These are phyloP conservation scores for Trichomonas gallinae DNA, from an alignment of 208 protist species.

Conservation along the genomic window DNA sequence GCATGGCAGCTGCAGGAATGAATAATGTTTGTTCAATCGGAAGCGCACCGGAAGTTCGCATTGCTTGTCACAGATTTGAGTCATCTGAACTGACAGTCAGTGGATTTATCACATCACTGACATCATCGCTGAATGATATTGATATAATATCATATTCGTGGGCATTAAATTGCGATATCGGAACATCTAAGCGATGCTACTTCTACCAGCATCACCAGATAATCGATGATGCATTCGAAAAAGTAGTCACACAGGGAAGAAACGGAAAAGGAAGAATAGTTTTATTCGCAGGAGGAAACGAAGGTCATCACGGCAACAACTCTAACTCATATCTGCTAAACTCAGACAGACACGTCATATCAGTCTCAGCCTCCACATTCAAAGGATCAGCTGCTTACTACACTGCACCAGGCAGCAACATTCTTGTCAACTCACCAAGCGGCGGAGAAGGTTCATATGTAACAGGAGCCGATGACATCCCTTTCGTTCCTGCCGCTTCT, in stretches of 20 bases:
- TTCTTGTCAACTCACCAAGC: neutral
- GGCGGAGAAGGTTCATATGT: neutral
- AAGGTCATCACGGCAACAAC: neutral
- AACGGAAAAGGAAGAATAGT: neutral
- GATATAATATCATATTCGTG: neutral
- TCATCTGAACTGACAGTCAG: neutral
- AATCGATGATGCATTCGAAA: neutral
- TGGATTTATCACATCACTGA: neutral
- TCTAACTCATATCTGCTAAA: neutral
- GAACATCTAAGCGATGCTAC: neutral
- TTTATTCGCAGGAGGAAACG: neutral
- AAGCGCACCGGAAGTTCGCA: neutral
- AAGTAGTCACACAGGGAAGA: neutral
- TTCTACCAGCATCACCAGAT: neutral
- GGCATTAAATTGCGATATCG: neutral
- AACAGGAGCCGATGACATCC: neutral
- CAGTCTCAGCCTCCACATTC: neutral
- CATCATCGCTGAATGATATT: neutral
- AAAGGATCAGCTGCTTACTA: neutral
- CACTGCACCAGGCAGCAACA: neutral
- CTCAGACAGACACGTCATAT: neutral
- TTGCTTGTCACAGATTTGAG: neutral
- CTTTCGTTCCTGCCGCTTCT: neutral
- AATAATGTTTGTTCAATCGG: neutral
- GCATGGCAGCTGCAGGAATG: neutral